These are phyloP conservation scores for Reutealis trisperma DNA, from an alignment of 345 rosid species.

Conservation along the genomic window DNA sequence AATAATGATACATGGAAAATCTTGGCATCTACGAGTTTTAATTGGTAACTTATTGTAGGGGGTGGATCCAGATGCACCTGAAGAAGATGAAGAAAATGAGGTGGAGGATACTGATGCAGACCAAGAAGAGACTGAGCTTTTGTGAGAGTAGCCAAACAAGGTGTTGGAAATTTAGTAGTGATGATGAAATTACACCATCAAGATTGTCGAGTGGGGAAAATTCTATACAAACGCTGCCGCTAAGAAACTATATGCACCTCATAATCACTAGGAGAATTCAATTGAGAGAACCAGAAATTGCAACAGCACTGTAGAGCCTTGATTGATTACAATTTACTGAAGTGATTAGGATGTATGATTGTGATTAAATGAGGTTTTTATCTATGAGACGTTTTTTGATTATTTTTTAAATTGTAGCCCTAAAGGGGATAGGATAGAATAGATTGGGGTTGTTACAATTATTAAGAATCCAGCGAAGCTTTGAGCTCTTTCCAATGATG, in stretches of 20 bases:
- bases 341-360: neutral
- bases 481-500: neutral
- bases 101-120: conserved; percentile 96
- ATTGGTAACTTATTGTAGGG: conserved; percentile 54
- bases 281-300: neutral
- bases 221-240: neutral
- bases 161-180: neutral
- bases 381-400: neutral
- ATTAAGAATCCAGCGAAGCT: neutral
- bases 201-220: neutral
- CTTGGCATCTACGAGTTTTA: neutral
- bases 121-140: conserved; percentile 84
- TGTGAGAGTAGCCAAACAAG: conserved; percentile 35
- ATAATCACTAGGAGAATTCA: neutral
- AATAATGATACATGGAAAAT: neutral
- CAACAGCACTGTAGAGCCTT: too few species aligned
- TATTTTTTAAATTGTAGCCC: neutral
- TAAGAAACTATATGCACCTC: neutral
- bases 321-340: neutral
- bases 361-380: neutral
- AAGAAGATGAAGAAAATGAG: conserved; percentile 94
- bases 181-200: neutral
- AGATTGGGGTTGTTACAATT: too few species aligned
- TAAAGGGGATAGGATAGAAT: neutral
- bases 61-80: conserved; percentile 97